Percentiles rank a stretch among this genome's conserved stretches.
Evolutionary conservation across 192 early-diverging fungal genomes (phyloP).

Genomic region (Coemansia sp.): DNA sequence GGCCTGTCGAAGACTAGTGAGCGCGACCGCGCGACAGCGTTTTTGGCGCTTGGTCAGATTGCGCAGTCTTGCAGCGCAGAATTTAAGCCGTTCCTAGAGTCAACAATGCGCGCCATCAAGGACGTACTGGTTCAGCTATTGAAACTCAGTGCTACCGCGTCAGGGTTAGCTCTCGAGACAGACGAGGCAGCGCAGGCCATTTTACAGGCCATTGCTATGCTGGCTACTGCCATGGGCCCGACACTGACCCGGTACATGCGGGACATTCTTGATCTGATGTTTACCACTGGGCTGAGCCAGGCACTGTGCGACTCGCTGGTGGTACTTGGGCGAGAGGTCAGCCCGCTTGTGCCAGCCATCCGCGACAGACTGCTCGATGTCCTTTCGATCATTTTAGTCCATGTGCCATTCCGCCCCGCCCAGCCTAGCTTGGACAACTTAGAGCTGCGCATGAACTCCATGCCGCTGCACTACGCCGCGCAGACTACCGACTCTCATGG

Average conservation of each 20-base stretch:
- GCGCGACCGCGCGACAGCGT: slow-evolving; percentile 60
- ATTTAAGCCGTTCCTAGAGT: slow-evolving; percentile 78
- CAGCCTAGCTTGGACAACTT: slow-evolving; percentile 60
- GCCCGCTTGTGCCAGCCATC: slow-evolving; percentile 74
- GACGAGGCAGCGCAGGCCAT: slow-evolving; percentile 65
- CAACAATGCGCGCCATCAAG: slow-evolving; percentile 70
- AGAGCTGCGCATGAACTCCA: slow-evolving; percentile 13
- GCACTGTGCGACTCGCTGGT: slow-evolving; percentile 76
- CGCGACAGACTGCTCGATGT: slow-evolving; percentile 85
- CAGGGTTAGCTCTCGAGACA: slow-evolving; percentile 2
- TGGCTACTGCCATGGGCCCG: slow-evolving; percentile 84
- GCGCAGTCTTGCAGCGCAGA: slow-evolving; percentile 76
- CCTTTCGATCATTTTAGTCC: slow-evolving; percentile 81
- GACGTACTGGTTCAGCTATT: slow-evolving; percentile 60
- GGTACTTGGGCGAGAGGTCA: slow-evolving; percentile 76
- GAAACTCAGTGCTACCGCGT: slow-evolving; percentile 38
- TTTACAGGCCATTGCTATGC: slow-evolving; percentile 84
- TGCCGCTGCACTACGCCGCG: slow-evolving; percentile 33
- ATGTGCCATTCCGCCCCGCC: slow-evolving; percentile 77
- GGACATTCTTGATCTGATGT: slow-evolving; percentile 90
- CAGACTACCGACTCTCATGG: not conserved
- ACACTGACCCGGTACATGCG: slow-evolving; percentile 82
- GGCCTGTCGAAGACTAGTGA: slow-evolving; percentile 67
- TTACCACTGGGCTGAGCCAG: slow-evolving; percentile 83
- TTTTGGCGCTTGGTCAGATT: slow-evolving; percentile 81